Base-by-base conservation (phyloP, 2,329 filamentous ascomycete genomes). In the Keithomyces neogunnii region DNA sequence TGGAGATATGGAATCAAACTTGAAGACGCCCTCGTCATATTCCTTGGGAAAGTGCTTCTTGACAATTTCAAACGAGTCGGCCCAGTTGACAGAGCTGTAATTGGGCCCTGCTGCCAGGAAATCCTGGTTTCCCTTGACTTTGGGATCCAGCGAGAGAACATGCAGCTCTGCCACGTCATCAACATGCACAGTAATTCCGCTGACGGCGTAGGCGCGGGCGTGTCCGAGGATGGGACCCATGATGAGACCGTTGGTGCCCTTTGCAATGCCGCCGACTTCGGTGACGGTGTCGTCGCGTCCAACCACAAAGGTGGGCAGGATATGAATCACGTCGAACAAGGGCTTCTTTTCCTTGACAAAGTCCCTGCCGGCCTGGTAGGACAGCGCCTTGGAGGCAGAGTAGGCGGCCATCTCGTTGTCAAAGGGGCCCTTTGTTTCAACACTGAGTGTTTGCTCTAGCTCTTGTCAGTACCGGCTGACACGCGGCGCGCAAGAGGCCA, bases 131-230 rank as follows among this genome's bases (percentile, higher is more conserved):
- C 63, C 65, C 1, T 62, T 52, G 4, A 71, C 55, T 1, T 56
- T 54, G 32, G 61, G 58, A 29, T 66, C 53, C 5, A 73, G 62
- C 3, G 70, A 67, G 4, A 56, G 53, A 30, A 73, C 63, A 48
- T 73, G 70, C 5, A 64, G 62, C 30, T 59, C 60, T 2, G 69
- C 68, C 3, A 69, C 67, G 50, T 72, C 69, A 47, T 70, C 63
- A 13, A 69, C 57, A 51, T 71, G 65, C 11, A 71, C 69, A 6
- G 61, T 62, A 13, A 56, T 57, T 19, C 68, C 67, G 4, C 60
- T 55, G 30, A 61, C 57, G 7, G 48, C 50, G 28, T 54, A 50
- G 1, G 58, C 56, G 43, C 57, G 56, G 28, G 55, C 52, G 40
- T 61, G 55, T 10, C 69, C 69, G 6, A 66, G 57, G 28, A 71